These are phyloP conservation scores for Coniochaeta sp. DNA, from an alignment of 2,329 filamentous ascomycete genomes.

Conservation along the genomic window DNA sequence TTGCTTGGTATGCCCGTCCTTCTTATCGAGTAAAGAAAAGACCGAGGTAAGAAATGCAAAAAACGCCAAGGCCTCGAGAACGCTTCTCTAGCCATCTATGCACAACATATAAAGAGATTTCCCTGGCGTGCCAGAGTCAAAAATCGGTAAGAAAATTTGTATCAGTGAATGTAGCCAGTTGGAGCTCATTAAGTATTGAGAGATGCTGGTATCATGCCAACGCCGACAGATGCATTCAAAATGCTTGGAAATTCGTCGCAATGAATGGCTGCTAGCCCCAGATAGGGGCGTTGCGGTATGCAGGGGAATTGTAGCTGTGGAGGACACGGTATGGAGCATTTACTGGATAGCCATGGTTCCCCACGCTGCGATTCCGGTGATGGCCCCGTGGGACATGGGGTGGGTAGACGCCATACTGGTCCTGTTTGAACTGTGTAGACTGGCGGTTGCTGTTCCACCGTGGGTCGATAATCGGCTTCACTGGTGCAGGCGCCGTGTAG, in stretches of 20 bases:
- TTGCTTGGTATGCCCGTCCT: not conserved
- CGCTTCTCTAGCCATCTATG: not conserved
- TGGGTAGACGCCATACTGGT: conserved; percentile 22
- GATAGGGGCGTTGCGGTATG: conserved; percentile 46
- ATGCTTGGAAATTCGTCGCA: not conserved
- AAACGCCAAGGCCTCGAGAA: not conserved
- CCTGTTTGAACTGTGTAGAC: conserved; percentile 13
- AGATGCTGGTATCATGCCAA: not conserved
- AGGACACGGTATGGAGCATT: conserved; percentile 41
- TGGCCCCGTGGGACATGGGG: conserved; percentile 27
- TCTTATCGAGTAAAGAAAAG: not conserved
- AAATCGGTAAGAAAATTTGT: not conserved
- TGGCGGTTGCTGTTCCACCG: conserved; percentile 16
- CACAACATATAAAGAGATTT: not conserved
- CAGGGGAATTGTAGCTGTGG: conserved; percentile 52
- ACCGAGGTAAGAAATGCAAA: not conserved
- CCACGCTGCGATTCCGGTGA: conserved; percentile 28
- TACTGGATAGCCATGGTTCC: conserved; percentile 12
- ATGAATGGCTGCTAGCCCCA: conserved; percentile 34
- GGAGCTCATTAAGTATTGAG: not conserved
- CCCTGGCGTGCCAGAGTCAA: not conserved
- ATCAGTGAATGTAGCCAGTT: not conserved
- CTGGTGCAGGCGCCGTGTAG: conserved; percentile 9
- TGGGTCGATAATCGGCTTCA: conserved; percentile 11
- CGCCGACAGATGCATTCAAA: not conserved